Percentiles rank a stretch among this genome's conserved stretches.
phyloP scores from a whole-genome alignment of 2,329 filamentous ascomycete species.

The Diplodia corticola region DNA sequence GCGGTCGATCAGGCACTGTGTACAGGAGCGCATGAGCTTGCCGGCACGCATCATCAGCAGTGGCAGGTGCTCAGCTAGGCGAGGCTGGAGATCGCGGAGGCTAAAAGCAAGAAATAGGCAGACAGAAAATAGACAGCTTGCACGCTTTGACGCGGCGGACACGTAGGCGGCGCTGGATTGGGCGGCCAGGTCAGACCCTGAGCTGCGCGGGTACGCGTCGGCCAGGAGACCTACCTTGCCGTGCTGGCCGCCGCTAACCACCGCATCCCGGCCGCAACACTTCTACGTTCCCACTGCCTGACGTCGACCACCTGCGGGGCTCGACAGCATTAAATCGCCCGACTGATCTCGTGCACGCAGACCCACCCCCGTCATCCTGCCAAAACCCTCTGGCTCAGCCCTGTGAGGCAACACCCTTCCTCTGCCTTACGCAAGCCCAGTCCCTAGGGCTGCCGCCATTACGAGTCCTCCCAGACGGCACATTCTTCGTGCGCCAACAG shows the following conservation, averaged over 20 bases:
- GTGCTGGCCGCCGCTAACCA: constrained; percentile 4
- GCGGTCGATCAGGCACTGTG: constrained; percentile 14
- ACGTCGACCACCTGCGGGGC: constrained; percentile 17
- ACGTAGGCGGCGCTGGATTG: constrained; percentile 4
- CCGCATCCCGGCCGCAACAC: constrained; percentile 2
- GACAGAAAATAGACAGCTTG: neutral
- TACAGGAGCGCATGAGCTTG: neutral
- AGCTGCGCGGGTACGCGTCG: constrained; percentile 10
- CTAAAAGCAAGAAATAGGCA: neutral
- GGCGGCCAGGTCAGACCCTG: constrained; percentile 3
- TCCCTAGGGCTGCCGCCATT: constrained; percentile 4
- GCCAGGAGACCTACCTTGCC: constrained; percentile 10
- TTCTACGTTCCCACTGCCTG: constrained; percentile 16
- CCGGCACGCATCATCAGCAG: neutral
- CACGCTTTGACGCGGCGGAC: neutral
- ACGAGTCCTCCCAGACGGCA: constrained; percentile 17
- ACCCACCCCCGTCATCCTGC: neutral
- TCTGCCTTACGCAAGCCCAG: constrained; percentile 14
- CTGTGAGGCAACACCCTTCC: neutral
- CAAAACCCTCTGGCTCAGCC: constrained; percentile 5
- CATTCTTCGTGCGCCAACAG: constrained; percentile 11
- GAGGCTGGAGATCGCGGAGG: constrained; percentile 1
- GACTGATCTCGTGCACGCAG: neutral
- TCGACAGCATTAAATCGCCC: constrained; percentile 4
- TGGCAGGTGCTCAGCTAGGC: neutral